Base-by-base conservation (phyloP, 495 filamentous ascomycete genomes). In the Poronia punctata region DNA sequence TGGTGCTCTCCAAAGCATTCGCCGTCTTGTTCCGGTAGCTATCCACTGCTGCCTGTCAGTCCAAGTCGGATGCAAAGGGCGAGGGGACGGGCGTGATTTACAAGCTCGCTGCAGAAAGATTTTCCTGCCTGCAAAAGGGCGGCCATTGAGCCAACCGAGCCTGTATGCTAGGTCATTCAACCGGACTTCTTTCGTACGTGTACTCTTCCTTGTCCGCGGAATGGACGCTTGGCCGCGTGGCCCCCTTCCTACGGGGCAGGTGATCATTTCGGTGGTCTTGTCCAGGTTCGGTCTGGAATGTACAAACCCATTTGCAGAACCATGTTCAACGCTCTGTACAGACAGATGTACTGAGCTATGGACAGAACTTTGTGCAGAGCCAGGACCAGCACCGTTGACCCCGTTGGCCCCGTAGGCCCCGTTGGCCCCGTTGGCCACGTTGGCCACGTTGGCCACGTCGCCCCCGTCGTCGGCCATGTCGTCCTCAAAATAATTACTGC, bases 21-120 rank as follows among this genome's bases (percentile, higher is more conserved):
- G 82, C 74, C 67, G 89, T 93, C 68, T 96, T 98, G 55, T 88
- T 93, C 23, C 92, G 78, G 60, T 96, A 96, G 40, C 82, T 85
- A 52, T 98, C 92, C 59, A 98, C 90, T 97, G 51, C 44, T 28
- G 24, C 16, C 43, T 27, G 48, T 65, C 46, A 64, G 47, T 15
- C 40, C 12, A 2, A 28, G 15, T 21, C 23, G 2, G n/a, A 42
- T 9, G 28, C 36, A 24, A 32, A 34, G 10, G 19, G 28, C 8
- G 11, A 19, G 28, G 16, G 25, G 23, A 16, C 1, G n/a, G 15
- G 15, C 7, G 38, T 15, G 21, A 86, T 88, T 80, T 68, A 96
- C 90, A 66, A 49, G 88, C 88, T 70, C 84, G 79, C 64, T 98
- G 92, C 60, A 97, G 65, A 57, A 98, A 98, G 46, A 95, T 69